phyloP scores from a whole-genome alignment of 129 eudicot genomes.

The Lonicera japonica region DNA sequence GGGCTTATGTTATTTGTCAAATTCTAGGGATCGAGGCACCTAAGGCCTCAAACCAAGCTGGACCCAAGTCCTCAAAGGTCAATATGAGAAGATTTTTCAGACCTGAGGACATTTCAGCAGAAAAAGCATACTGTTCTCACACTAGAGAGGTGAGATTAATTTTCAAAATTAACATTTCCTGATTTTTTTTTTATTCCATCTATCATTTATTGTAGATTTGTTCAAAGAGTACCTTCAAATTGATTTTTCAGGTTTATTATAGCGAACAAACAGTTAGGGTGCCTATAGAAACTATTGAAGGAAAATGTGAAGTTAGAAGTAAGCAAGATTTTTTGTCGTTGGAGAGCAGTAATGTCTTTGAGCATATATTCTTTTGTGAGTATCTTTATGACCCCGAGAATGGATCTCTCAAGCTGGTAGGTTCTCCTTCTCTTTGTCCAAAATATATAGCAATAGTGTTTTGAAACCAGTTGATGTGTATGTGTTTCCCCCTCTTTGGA shows the following conservation, averaged over 20 bases:
- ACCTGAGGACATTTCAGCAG: slow-evolving; percentile 82
- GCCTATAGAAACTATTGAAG: slow-evolving; percentile 34
- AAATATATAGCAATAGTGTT: not conserved
- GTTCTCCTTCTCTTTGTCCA: slow-evolving; percentile 1
- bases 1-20: slow-evolving; percentile 72
- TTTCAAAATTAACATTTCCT: no score
- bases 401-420: slow-evolving; percentile 62
- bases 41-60: slow-evolving; percentile 35
- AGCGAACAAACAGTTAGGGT: slow-evolving; percentile 34
- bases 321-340: slow-evolving; percentile 31
- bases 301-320: slow-evolving; percentile 61
- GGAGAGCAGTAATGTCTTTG: slow-evolving; percentile 26
- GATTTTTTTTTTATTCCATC: no score
- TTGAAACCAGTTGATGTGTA: not conserved
- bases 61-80: slow-evolving; percentile 30
- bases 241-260: slow-evolving; percentile 44
- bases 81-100: slow-evolving; percentile 73
- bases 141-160: slow-evolving; percentile 71
- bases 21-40: slow-evolving; percentile 44
- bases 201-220: not conserved
- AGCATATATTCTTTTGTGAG: slow-evolving; percentile 55
- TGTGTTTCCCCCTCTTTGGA: not conserved
- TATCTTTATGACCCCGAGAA: slow-evolving; percentile 41
- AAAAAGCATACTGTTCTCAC: slow-evolving; percentile 86
- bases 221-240: slow-evolving; percentile 7